A percentile compares a stretch with the other conserved stretches of the same genome.
phyloP scores from a whole-genome alignment of 1,284 basidiomycete genomes.

The Ceratobasidium sp. region DNA sequence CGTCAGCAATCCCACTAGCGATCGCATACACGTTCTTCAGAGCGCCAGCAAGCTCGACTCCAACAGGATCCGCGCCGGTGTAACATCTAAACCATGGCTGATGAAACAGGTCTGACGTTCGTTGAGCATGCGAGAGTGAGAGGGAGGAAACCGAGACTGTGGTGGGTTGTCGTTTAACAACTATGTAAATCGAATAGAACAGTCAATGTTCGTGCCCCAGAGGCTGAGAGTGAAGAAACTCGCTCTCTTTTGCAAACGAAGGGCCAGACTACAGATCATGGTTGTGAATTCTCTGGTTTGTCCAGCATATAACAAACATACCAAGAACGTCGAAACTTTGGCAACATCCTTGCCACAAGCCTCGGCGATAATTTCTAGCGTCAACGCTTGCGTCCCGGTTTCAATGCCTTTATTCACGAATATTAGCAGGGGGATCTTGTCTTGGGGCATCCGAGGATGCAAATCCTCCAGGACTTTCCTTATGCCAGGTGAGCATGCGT shows the following conservation, averaged over 20 bases:
- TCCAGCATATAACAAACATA: slow-evolving; percentile 52
- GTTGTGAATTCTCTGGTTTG: not conserved
- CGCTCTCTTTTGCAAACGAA: slow-evolving; percentile 86
- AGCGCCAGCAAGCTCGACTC: slow-evolving; percentile 87
- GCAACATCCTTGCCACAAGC: slow-evolving; percentile 79
- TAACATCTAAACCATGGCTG: slow-evolving; percentile 91
- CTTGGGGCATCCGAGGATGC: slow-evolving; percentile 42
- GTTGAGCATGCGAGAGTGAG: slow-evolving; percentile 72
- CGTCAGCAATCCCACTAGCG: slow-evolving; percentile 87
- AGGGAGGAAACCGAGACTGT: slow-evolving; percentile 83
- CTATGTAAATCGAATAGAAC: slow-evolving; percentile 51
- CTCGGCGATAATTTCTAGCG: slow-evolving; percentile 83
- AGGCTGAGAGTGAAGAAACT: slow-evolving; percentile 46
- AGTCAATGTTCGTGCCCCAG: not conserved
- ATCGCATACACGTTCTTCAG: slow-evolving; percentile 94
- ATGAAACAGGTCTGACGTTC: slow-evolving; percentile 75
- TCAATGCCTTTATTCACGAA: slow-evolving; percentile 91
- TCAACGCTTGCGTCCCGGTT: slow-evolving; percentile 73
- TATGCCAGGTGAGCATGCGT: not conserved
- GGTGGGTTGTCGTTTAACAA: slow-evolving; percentile 79
- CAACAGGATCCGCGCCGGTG: slow-evolving; percentile 81
- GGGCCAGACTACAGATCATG: slow-evolving; percentile 70
- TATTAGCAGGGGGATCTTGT: slow-evolving; percentile 72
- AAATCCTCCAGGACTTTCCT: slow-evolving; percentile 44
- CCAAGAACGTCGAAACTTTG: slow-evolving; percentile 77